phyloP scores from a whole-genome alignment of 352 stramenopile species.

The Phytophthora melonis region DNA sequence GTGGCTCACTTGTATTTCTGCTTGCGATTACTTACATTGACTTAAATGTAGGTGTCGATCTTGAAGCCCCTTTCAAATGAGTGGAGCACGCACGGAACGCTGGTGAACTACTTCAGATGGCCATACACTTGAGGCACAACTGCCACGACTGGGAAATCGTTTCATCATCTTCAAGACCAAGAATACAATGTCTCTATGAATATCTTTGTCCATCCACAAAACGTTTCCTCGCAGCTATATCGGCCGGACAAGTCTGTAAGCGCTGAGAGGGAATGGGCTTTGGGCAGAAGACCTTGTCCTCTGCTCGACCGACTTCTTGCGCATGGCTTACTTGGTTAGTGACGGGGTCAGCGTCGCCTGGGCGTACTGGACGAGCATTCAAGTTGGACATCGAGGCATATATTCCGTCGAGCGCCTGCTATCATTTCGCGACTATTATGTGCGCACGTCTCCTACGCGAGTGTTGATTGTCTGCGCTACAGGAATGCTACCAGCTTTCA shows the following conservation, averaged over 20 bases:
- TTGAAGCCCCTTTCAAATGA: not conserved
- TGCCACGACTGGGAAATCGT: too few species aligned
- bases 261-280: not conserved
- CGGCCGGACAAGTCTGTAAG: too few species aligned
- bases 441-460: constrained; percentile 5
- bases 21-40: too few species aligned
- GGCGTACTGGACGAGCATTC: constrained; percentile 4
- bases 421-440: constrained; percentile 23
- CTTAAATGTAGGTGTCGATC: not conserved
- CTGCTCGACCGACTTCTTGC: not conserved
- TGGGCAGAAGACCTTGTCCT: not conserved
- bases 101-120: too few species aligned
- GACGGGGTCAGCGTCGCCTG: not conserved
- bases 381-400: constrained; percentile 21
- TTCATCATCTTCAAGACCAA: too few species aligned
- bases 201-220: too few species aligned
- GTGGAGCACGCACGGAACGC: too few species aligned
- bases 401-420: constrained; percentile 28
- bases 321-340: not conserved
- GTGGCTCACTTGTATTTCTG: too few species aligned
- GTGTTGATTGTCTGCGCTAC: constrained; percentile 13
- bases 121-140: too few species aligned
- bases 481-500: constrained; percentile 24
- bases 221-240: too few species aligned
- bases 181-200: too few species aligned